Evolutionary conservation across 345 rosid genomes (phyloP).

Genomic region (Populus deltoides): DNA sequence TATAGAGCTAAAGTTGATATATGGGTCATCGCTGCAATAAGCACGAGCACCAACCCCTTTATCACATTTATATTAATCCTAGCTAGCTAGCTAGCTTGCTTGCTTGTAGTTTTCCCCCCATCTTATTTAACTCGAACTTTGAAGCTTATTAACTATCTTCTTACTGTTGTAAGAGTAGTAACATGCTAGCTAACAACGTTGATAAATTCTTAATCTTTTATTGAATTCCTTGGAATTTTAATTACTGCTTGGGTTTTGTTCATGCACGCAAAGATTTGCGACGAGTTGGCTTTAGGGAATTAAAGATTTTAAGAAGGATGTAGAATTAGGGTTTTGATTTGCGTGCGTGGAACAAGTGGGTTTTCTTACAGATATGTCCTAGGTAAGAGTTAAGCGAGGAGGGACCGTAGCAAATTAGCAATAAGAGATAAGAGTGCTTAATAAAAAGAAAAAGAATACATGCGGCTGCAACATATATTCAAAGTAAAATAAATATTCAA

Average conservation of each 20-base stretch:
- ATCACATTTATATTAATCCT: neutral
- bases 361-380: neutral
- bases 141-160: neutral
- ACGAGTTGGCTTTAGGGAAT: neutral
- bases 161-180: neutral
- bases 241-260: neutral
- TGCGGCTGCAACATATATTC: too few relatives aligned
- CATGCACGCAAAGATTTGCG: neutral
- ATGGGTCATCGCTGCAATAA: neutral
- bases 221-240: too few relatives aligned
- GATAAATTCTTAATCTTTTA: neutral
- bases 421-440: too few relatives aligned
- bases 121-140: neutral
- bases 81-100: too few relatives aligned
- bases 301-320: neutral
- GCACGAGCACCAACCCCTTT: neutral
- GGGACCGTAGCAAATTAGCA: too few relatives aligned
- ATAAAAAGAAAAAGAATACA: too few relatives aligned
- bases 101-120: neutral
- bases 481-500: too few relatives aligned
- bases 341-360: neutral
- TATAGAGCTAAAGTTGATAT: neutral
- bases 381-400: neutral
- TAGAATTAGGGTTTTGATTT: neutral
- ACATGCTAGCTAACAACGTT: neutral